Percentiles rank a stretch among this genome's conserved stretches.
These are phyloP conservation scores for Irpex sp. DNA, from an alignment of 1,284 basidiomycete genomes.

Conservation along the genomic window DNA sequence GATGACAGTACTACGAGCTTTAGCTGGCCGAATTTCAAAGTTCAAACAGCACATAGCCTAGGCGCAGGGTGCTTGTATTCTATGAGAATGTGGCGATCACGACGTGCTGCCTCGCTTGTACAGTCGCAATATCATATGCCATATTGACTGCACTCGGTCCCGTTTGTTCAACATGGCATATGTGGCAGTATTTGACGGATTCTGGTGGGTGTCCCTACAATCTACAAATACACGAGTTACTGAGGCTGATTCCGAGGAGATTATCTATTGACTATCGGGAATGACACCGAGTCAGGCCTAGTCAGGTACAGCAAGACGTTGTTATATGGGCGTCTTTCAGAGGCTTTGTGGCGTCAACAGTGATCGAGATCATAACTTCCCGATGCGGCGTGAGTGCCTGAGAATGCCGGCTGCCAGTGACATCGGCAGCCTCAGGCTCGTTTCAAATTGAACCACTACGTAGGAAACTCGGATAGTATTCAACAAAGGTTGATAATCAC, in stretches of 20 bases:
- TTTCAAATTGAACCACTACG: background rate
- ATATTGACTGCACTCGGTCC: background rate
- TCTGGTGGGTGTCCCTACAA: background rate
- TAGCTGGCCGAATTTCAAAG: background rate
- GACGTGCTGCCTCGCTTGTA: background rate
- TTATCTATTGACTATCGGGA: background rate
- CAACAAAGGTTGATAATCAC: background rate
- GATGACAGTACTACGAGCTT: background rate
- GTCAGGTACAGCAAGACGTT: no score
- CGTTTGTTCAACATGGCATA: background rate
- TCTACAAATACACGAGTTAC: no score
- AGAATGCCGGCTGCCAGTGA: background rate
- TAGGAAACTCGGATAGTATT: background rate
- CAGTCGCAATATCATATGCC: background rate
- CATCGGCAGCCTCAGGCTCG: background rate
- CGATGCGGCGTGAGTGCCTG: background rate
- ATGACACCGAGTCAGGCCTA: background rate
- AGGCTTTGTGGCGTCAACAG: conserved; percentile 1
- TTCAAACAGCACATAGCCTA: background rate
- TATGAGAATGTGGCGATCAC: conserved; percentile 1
- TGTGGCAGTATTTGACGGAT: background rate
- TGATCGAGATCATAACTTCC: background rate
- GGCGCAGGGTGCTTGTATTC: conserved; percentile 1
- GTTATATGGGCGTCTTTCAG: background rate
- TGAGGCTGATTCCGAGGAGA: no score